Percentiles rank a stretch among this genome's conserved stretches.
Evolutionary conservation across 805 yeast species (phyloP).

Genomic region (Tetrapisispora taiwanensis): DNA sequence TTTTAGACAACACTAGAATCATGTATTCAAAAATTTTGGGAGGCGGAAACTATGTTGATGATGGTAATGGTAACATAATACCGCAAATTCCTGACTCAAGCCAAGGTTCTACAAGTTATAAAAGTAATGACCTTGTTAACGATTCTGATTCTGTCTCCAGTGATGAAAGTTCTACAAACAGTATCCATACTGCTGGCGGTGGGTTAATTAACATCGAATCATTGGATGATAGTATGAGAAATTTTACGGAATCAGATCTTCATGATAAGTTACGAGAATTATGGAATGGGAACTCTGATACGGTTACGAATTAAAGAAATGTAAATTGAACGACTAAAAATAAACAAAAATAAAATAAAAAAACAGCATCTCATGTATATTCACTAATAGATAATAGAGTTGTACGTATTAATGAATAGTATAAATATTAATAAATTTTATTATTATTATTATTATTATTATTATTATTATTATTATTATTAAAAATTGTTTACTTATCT

Average conservation of each 20-base stretch:
- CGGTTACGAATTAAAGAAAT: background rate
- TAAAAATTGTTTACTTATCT: no score
- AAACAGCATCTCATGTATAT: background rate
- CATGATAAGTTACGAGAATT: conserved; percentile 5
- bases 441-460: no score
- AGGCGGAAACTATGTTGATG: conserved; percentile 27
- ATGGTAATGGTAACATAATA: conserved; percentile 21
- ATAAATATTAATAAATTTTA: background rate
- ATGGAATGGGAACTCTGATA: conserved; percentile 1
- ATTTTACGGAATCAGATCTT: conserved; percentile 14
- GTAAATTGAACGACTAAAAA: background rate
- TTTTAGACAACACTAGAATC: conserved; percentile 25
- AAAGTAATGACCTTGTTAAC: background rate
- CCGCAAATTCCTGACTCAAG: conserved; percentile 15
- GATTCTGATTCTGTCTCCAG: background rate
- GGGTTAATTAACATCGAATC: conserved; percentile 10
- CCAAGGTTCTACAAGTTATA: conserved; percentile 1
- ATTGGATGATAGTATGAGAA: conserved; percentile 11
- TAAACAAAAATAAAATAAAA: background rate
- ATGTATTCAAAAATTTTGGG: conserved; percentile 31
- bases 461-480: no score
- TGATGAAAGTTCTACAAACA: background rate
- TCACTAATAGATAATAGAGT: no score
- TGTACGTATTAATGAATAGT: background rate
- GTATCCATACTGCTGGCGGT: conserved; percentile 6